A percentile compares a stretch with the other conserved stretches of the same genome.
phyloP scores from a whole-genome alignment of 192 early-diverging fungal genomes.

The Backusella macrospora region DNA sequence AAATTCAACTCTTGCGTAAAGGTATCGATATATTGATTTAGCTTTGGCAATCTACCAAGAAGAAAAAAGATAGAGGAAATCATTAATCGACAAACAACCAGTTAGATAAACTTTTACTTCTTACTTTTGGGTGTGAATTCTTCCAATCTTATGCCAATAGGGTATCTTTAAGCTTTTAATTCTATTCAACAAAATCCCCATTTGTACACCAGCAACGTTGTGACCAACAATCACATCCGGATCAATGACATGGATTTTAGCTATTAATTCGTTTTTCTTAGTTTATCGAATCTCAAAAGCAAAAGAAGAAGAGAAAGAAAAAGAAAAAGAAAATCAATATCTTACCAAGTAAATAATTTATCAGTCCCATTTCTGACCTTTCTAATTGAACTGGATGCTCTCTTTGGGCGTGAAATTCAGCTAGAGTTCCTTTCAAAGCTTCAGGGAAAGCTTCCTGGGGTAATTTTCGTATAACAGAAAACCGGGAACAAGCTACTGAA shows the following conservation, averaged over 20 bases:
- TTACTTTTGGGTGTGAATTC: background rate
- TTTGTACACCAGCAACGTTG: constrained; percentile 92
- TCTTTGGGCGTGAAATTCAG: background rate
- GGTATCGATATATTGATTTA: constrained; percentile 49
- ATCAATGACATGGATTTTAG: constrained; percentile 72
- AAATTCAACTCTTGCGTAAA: constrained; percentile 75
- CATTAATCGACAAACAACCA: too few relatives aligned
- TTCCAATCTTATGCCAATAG: constrained; percentile 86
- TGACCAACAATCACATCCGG: constrained; percentile 96
- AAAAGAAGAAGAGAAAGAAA: background rate
- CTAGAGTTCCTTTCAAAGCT: too few relatives aligned
- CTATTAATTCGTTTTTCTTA: constrained; percentile 52
- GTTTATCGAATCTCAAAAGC: background rate
- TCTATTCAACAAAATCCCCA: constrained; percentile 90
- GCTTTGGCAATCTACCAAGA: constrained; percentile 73
- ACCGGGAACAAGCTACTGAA: background rate
- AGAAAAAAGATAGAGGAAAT: background rate
- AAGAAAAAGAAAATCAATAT: background rate
- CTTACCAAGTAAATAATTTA: constrained; percentile 1
- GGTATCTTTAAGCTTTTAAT: constrained; percentile 80
- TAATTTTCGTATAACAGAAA: background rate
- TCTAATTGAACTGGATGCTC: background rate
- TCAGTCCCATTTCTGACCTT: background rate
- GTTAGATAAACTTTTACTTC: background rate
- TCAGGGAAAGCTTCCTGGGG: background rate